These are phyloP conservation scores for Rhodotorula sp. DNA, from an alignment of 1,284 basidiomycete genomes.

Conservation along the genomic window DNA sequence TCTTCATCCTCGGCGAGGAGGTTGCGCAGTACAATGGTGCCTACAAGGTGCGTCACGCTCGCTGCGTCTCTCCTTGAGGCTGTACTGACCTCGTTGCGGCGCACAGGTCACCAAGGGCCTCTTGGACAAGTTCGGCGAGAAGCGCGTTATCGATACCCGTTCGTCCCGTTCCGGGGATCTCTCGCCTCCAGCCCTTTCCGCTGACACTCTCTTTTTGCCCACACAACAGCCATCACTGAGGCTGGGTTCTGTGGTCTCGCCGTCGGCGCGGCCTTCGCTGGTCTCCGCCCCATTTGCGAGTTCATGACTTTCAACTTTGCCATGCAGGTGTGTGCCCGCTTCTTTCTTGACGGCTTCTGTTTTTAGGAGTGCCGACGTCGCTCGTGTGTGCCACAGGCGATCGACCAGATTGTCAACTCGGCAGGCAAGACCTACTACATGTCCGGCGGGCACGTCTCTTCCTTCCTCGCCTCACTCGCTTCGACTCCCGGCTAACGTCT, in stretches of 20 bases:
- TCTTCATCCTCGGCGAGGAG: conserved; percentile 97
- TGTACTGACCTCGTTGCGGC: conserved; percentile 51
- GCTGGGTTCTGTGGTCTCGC: conserved; percentile 98
- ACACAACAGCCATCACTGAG: conserved; percentile 56
- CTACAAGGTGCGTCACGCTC: conserved; percentile 76
- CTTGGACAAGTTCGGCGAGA: conserved; percentile 98
- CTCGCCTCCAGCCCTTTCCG: too few relatives aligned
- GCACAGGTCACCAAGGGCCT: conserved; percentile 82
- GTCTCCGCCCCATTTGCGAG: conserved; percentile 95
- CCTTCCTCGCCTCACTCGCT: neutral
- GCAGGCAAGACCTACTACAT: conserved; percentile 99
- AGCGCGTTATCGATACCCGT: conserved; percentile 82
- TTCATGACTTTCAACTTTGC: conserved; percentile 98
- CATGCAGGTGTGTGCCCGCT: conserved; percentile 62
- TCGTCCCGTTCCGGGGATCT: conserved; percentile 7
- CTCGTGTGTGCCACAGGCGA: conserved; percentile 61
- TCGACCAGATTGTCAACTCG: conserved; percentile 99
- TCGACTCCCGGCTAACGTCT: neutral
- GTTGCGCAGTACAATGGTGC: conserved; percentile 99
- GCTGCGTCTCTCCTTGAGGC: neutral
- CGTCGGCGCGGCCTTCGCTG: conserved; percentile 88
- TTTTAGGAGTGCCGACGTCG: too few relatives aligned
- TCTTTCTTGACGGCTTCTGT: conserved; percentile 40
- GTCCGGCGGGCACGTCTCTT: conserved; percentile 83
- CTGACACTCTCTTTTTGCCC: neutral